Evolutionary conservation across 768 basidiomycete species (phyloP), one percentile per base, ranked within the genome.

Genomic region (Chalciporus pseudorubinellus): DNA sequence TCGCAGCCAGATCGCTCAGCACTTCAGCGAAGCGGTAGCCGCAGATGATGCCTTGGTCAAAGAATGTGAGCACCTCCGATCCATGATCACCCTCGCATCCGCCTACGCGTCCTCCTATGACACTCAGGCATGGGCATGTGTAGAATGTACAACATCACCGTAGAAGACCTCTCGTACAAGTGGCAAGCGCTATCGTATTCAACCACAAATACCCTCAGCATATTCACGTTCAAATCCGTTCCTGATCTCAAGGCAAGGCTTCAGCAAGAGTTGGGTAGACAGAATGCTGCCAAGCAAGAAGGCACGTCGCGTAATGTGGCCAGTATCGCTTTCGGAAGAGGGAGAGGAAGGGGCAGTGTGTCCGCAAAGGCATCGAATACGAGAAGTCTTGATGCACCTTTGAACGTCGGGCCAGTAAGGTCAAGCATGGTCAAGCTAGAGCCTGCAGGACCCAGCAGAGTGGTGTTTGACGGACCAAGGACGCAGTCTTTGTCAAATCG

Each of bases 61-160:
- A 48, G 81, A 85, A 77, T 84, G 83, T 84, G 65, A 66, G 56
- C 46, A 56, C 52, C 16, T 43, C 44, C 39, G 39, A 39, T 21
- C 21, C 38, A 40, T 29, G 14, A 38, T 38, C 36, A 12, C 8
- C 10, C 12, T 31, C 10, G 29, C 26, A n/a, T n/a, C 34, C 44
- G 24, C 52, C 47, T 33, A 63, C 61, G 50, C 46, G 51, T 59
- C 51, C 21, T 41, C 19, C 14, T 45, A 54, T 12, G 26, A 31
- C 11, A 48, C 13, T 47, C 60, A 90, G 88, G 87, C 57, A 74
- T 77, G 28, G 73, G 75, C 21, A 73, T 90, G 53, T 91, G 89
- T 64, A 73, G 77, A 63, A 79, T 78, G 57, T 86, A 82, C 70
- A 77, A 79, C 51, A 31, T 85, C 34, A 57, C 70, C 26, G 74